Base-by-base conservation (phyloP, 768 basidiomycete genomes). In the Rickenella mellea region DNA sequence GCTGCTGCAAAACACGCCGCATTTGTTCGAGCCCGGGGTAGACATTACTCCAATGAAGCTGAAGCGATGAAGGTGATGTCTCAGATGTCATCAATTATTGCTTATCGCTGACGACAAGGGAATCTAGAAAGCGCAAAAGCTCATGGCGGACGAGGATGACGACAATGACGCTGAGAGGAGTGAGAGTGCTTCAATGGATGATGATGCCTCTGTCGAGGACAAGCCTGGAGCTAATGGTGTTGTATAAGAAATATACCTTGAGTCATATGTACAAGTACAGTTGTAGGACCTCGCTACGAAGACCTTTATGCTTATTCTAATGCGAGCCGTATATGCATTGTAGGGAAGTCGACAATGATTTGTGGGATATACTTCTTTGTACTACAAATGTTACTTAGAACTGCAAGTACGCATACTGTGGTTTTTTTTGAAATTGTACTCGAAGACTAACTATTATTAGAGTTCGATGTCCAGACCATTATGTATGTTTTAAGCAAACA, bases 41-140 rank as follows among this genome's bases (percentile, higher is more conserved):
- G 84, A 42, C 89, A 91, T 54, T 91, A 91, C 52, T 89, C 87
- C 5, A 90, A 91, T 39, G 89, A 92, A 56, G 89, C 85, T 1
- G 84, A 90, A 56, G 89, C 87, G 14, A 90, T 92, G 89, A 90
- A 90, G 78, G 87, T 83, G 60, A 35, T 60, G 37, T 33, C 31
- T 21, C 29, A 25, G 27, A 42, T 40, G 36, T 43, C 22, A 27
- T 15, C 24, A n/a, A 26, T 32, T 14, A 22, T 28, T 19, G n/a
- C n/a, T 48, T 17, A 24, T 26, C 30, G 30, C 27, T 40, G 44
- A 49, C 30, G 24, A 36, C 11, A 11, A 22, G 32, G 4, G 39
- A 28, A 6, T 48, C 35, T 55, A 88, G 85, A 74, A 71, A 42
- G 83, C 85, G 20, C 69, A 73, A 43, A 61, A 70, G 48, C 59